phyloP scores from a whole-genome alignment of 257 asterid genomes.

The Paraleonurus japonicus region DNA sequence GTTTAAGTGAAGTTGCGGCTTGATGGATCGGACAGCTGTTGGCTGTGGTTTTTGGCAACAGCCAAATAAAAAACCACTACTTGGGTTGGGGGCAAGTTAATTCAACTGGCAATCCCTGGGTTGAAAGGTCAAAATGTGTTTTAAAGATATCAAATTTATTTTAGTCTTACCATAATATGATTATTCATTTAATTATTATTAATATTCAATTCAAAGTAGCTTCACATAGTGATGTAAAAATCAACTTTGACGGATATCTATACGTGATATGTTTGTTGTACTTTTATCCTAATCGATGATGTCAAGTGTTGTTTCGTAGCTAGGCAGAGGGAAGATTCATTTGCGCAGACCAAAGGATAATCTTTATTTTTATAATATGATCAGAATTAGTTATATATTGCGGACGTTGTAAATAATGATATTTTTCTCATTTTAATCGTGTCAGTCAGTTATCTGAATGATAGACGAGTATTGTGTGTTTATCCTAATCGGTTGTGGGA shows the following conservation, averaged over 20 bases:
- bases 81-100: background rate
- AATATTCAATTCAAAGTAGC: background rate
- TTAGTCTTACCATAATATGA: background rate
- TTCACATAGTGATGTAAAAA: background rate
- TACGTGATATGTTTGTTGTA: background rate
- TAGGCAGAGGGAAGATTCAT: no score
- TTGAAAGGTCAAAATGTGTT: slow-evolving; percentile 2
- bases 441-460: no score
- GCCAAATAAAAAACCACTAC: slow-evolving; percentile 1
- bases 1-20: slow-evolving; percentile 21
- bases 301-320: background rate
- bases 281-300: background rate
- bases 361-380: no score
- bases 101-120: background rate
- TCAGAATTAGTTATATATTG: no score
- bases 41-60: slow-evolving; percentile 17
- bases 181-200: background rate
- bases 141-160: background rate
- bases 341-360: no score
- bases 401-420: background rate
- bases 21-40: slow-evolving; percentile 9
- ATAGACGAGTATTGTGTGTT: background rate
- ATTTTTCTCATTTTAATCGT: no score
- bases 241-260: background rate
- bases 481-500: background rate